Base-by-base conservation (phyloP, 441 rosid species). In the Corymbia citriodora region DNA sequence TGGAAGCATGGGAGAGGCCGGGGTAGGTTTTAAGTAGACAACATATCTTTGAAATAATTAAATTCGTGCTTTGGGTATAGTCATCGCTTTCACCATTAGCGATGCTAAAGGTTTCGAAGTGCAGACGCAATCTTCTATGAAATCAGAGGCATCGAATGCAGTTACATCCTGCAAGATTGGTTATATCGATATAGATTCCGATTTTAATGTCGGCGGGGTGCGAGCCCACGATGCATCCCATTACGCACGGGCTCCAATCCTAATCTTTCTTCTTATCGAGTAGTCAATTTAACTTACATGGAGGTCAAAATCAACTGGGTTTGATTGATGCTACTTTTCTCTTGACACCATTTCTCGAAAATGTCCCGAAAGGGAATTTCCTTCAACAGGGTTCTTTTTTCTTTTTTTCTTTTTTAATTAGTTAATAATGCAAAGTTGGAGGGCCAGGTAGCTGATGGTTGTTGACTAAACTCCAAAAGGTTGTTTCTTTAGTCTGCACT, bases 141-240 rank as follows among this genome's bases (percentile, higher is more conserved):
- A 74, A 6, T 14, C 10, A 11, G 9, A 11, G 21, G 29, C 40
- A 9, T 74, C 9, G 3, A 40, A 74, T 74, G 2, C 25, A 10
- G 15, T 12, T 16, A 12, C 17, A 7, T 11, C 83, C 2, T 3
- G 0, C 40, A 74, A 74, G 1, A 45, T 21, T 25, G 6, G 9
- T 21, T 40, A 45, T 12, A 11, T 40, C 9, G 8, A 19, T 74
- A 74, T 74, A 49, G 27, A 21, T 21, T 36, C 7, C 2, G 29
- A 40, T 23, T 74, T 40, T 74, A 40, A 25, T 7, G 50, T 10
- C 4, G 15, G 17, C 4, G 6, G 1, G 3, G 50, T 21, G 83
- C n/a, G 10, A 40, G 83, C 50, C 17, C 18, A 1, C 33, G 2
- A 18, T 33, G 45, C 52, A 21, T 74, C 85, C 17, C 9, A 12